Base-by-base conservation (phyloP, 2,329 filamentous ascomycete genomes). In the Colletotrichum cuscutae region DNA sequence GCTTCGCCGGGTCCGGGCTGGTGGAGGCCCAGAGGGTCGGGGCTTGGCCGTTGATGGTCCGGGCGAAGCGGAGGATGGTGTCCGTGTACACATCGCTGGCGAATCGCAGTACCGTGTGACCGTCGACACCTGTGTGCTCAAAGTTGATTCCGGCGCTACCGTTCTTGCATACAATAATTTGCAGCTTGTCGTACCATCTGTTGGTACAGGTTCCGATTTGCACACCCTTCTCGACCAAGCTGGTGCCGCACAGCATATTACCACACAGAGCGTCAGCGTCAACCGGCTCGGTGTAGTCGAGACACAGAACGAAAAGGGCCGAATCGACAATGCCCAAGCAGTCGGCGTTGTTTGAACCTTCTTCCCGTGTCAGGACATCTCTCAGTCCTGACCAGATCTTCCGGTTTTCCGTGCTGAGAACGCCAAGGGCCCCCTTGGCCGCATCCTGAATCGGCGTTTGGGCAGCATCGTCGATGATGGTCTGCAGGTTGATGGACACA, bases 111-210 rank as follows among this genome's bases (percentile, higher is more conserved):
- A 99, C 97, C 0, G 97, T 99, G 81, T 99, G 97, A 1, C 97
- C 97, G 79, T 99, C 97, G 5, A 99, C 96, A 76, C 97, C 97
- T 0, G 97, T 99, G 80, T 99, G 97, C 82, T 99, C 97, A 78
- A 99, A 98, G 84, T 99, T 99, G 90, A 99, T 98, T 6, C 97
- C 97, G 0, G 97, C 97, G 79, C 95, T 98, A 70, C 97, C 97
- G 83, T 98, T 99, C 85, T 98, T 97, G 88, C 97, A 98, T 63
- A 99, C 97, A 67, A 99, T 98, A 75, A 99, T 98, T 81, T 99
- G 97, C 60, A 99, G 88, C 85, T 99, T 99, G 84, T 99, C 97
- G 80, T 99, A 99, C 97, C 97, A 99, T 74, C 97, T 89, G 82
- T 99, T 99, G 15, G 96, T 98, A 84, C 97, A 99, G 2, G 97